A percentile compares a stretch with the other conserved stretches of the same genome.
Evolutionary conservation across 768 basidiomycete genomes (phyloP).

Genomic region (Suillus subalutaceus): DNA sequence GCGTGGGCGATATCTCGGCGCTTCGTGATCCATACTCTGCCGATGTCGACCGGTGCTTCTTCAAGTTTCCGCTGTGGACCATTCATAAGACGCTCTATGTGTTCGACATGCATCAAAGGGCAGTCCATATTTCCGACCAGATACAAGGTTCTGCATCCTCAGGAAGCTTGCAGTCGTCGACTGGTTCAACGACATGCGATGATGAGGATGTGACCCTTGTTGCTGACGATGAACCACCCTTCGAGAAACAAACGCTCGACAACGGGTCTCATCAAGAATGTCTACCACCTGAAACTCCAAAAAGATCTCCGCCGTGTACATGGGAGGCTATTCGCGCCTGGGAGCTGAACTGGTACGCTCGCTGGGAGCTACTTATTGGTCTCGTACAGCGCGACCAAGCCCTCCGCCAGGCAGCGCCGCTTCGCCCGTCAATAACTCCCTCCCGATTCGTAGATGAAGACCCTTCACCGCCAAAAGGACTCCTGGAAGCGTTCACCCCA

Average conservation of each 20-base stretch:
- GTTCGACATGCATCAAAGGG: conserved; percentile 51
- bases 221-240: conserved; percentile 40
- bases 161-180: conserved; percentile 1
- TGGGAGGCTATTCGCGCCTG: conserved; percentile 33
- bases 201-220: conserved; percentile 54
- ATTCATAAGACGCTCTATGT: conserved; percentile 69
- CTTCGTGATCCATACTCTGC: conserved; percentile 60
- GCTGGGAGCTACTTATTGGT: conserved; percentile 55
- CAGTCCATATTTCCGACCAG: background rate
- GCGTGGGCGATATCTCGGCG: conserved; percentile 64
- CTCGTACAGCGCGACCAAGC: conserved; percentile 39
- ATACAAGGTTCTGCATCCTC: background rate
- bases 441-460: conserved; percentile 6
- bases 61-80: conserved; percentile 61
- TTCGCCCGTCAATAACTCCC: conserved; percentile 9
- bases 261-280: background rate
- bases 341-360: conserved; percentile 54
- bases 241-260: background rate
- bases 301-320: background rate
- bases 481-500: background rate
- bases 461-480: background rate
- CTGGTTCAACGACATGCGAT: conserved; percentile 3
- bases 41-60: conserved; percentile 62
- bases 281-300: background rate
- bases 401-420: conserved; percentile 9